Conservation (phyloP, 805 yeast species). For the Candida suzukii region DNA sequence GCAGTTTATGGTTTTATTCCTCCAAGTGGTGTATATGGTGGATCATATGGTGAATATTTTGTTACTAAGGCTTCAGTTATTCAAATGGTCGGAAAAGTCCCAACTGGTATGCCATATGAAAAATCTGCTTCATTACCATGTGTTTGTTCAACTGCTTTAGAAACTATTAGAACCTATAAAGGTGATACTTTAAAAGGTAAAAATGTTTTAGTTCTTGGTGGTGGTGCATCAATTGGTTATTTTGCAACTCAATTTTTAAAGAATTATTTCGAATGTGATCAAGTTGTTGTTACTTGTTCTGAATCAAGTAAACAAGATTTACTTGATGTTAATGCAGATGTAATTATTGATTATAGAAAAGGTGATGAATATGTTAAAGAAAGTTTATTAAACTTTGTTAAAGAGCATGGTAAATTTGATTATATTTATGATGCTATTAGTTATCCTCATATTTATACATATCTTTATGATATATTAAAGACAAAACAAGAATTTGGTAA, state of each 20-base stretch:
- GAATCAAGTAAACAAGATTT: conserved; percentile 19
- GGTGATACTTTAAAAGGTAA: conserved; percentile 30
- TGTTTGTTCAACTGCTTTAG: conserved; percentile 56
- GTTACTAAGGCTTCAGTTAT: conserved; percentile 27
- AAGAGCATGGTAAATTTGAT: conserved; percentile 44
- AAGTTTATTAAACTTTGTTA: conserved; percentile 24
- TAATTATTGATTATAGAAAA: conserved; percentile 49
- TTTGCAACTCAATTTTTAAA: conserved; percentile 51
- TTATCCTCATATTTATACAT: conserved; percentile 38
- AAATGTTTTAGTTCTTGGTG: conserved; percentile 62
- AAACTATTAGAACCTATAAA: conserved; percentile 24
- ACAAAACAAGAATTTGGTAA: conserved; percentile 38
- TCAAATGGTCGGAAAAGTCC: conserved; percentile 34
- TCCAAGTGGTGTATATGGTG: conserved; percentile 14
- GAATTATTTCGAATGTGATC: conserved; percentile 34
- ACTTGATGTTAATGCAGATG: conserved; percentile 43
- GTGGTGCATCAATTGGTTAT: conserved; percentile 63
- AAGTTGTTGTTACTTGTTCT: conserved; percentile 48
- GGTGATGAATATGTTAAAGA: conserved; percentile 29
- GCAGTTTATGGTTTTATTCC: conserved; percentile 10
- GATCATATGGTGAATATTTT: conserved; percentile 42
- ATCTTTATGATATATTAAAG: conserved; percentile 36
- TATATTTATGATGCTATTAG: conserved; percentile 63
- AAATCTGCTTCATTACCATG: conserved; percentile 65
- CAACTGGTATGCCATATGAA: conserved; percentile 36